Evolutionary conservation across 331 rosid genomes (phyloP).

Genomic region (Rhamnella rubrinervis): DNA sequence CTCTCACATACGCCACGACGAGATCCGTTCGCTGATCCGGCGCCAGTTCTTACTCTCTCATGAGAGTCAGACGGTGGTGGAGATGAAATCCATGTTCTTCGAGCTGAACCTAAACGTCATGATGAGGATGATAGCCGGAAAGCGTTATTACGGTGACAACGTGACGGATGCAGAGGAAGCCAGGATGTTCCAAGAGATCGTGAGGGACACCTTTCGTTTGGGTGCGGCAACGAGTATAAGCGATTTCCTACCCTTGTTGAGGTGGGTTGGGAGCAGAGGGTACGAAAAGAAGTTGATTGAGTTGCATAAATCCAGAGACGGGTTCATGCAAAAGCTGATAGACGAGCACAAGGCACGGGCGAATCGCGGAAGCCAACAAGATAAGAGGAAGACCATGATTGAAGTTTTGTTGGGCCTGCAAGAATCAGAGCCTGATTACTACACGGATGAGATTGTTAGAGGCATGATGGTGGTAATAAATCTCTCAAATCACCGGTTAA

Average conservation of each 20-base stretch:
- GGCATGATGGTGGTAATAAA: constrained; percentile 43
- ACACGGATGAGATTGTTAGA: constrained; percentile 48
- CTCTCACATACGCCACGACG: background rate
- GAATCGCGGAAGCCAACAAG: background rate
- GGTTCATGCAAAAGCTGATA: constrained; percentile 27
- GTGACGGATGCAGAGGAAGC: constrained; percentile 18
- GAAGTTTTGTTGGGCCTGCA: constrained; percentile 45
- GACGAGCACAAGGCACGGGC: constrained; percentile 19
- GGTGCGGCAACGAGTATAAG: constrained; percentile 4
- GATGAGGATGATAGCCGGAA: constrained; percentile 37
- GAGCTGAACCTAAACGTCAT: constrained; percentile 29
- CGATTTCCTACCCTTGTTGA: constrained; percentile 29
- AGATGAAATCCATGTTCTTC: constrained; percentile 16
- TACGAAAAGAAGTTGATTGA: constrained; percentile 15
- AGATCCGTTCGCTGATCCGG: constrained; percentile 16
- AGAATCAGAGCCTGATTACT: constrained; percentile 44
- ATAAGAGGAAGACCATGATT: constrained; percentile 37
- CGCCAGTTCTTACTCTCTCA: background rate
- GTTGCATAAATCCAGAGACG: constrained; percentile 16
- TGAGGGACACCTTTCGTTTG: background rate
- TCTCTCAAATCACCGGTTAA: background rate
- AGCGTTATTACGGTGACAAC: constrained; percentile 13
- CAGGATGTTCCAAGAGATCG: constrained; percentile 9
- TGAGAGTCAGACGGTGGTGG: constrained; percentile 8
- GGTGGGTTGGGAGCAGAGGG: constrained; percentile 17